Base-by-base conservation (phyloP, 2,329 filamentous ascomycete species). In the Aspergillus luchuensis region DNA sequence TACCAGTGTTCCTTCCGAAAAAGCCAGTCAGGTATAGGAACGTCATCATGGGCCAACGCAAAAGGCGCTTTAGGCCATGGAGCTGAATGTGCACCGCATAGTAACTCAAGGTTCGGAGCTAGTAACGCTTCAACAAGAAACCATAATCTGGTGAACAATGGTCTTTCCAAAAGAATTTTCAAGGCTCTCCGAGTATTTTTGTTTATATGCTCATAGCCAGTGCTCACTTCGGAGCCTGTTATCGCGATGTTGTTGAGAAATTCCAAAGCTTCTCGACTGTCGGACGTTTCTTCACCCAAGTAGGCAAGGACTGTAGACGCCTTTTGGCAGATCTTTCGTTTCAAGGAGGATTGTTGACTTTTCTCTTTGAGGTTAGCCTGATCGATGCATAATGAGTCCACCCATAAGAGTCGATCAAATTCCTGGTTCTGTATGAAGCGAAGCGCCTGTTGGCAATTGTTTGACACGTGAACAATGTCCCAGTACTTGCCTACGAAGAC, bases 401-500 rank as follows among this genome's bases (percentile, higher is more conserved):
- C 52, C 58, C 52, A 56, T 7, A 56, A 25, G 28, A 56, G 13
- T 45, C 52, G 39, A 11, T 56, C 38, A 4, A 13, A 8, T 8
- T 36, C 21, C 5, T 8, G 51, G 4, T 19, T 19, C 19, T 47
- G 28, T 5, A 56, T 3, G 15, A 17, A 38, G 21, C 47, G 51
- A 11, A 60, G 52, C 8, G 52, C 52, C 13, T 56, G 39, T 7
- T 38, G 45, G 28, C 52, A 56, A 11, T 25, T 47, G 8, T 11
- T 1, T 8, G 47, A n/a, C 2, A 56, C 58, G n/a, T 56, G 38
- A 8, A 45, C 36, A 13, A 30, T 25, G 33, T 56, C 52, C 58
- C 58, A 60, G 28, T 56, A 56, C 8, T 13, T 33, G 49, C 58
- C 58, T 23, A 60, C n/a, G 36, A 56, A 56, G 19, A 55, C 50